Base-by-base conservation (phyloP, 352 stramenopile genomes). In the Phytopythium montanum region DNA sequence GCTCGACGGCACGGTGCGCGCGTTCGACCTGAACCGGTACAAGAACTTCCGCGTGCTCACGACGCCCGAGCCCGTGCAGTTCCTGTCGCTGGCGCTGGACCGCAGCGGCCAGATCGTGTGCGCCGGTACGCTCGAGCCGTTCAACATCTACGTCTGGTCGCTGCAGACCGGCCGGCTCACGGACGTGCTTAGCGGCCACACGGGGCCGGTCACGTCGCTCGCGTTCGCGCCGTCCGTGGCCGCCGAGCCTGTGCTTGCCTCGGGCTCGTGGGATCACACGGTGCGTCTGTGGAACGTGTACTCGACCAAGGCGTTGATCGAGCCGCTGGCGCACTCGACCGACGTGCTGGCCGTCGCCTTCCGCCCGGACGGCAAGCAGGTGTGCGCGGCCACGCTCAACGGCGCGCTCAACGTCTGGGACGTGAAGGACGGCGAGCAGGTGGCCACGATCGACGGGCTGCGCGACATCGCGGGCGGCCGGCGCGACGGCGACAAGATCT, bases 211-310 rank as follows among this genome's bases (percentile, higher is more conserved):
- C 41, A 97, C 90, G 38, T 94, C 85, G 52, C 76, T 99, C 12
- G 87, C 84, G 16, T 99, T 99, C 61, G 77, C 82, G 2, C 87
- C 87, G 38, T 91, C 82, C 6, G 81, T 80, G 2, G 77, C 87
- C 66, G 57, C 86, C 0, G 87, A 95, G 65, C 85, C 85, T 2
- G 76, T 96, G 51, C 79, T 99, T 5, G 97, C 96, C 0, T 98
- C 93, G 26, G 94, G 85, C 42, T 99, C 96, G 21, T 99, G 98
- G 98, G 98, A 99, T 70, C 95, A 98, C 52, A 99, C 94, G 0
- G 94, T 99, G 26, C 98, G 98, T 28, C 79, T 99, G 5, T 99
- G 97, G 98, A 98, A 99, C 72, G 71, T 99, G 28, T 99, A 98
- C 82, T 97, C 98, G 58, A 96, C 87, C 61, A 97, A 98, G 64